Base-by-base conservation (phyloP, 192 early-diverging fungal genomes). In the Phycomyces blakesleeanus region DNA sequence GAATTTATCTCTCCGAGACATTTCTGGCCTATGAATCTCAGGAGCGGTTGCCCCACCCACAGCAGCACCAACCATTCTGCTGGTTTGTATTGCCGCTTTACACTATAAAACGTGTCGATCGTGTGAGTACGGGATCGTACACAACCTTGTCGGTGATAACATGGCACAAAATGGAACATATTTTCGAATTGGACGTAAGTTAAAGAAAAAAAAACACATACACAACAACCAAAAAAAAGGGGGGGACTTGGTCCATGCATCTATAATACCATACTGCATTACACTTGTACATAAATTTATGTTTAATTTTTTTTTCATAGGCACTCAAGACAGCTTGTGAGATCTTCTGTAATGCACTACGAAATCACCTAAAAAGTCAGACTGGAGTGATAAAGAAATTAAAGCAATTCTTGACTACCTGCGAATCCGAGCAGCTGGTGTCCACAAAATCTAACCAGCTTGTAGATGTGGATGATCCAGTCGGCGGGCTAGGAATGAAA, bases 81-180 rank as follows among this genome's bases (percentile, higher is more conserved):
- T 85, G 86, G 26, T 72, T 97, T 27, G 84, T 87, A 0, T 68
- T 98, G 9, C 97, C 94, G 14, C 87, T 96, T 50, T 95, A 85
- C 66, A 93, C 93, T 2, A 85, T 99, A 55, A 89, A 91, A 56
- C 83, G 93, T 8, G 95, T 99, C 11, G 97, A 99, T 73, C 81
- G 92, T 16, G 72, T 92, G 54, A 91, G 87, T 65, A 75, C 82
- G n/a, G 74, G 78, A 18, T 78, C 82, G 0, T 70, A 77, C 67
- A 83, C 90, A 51, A 81, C 87, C 21, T 81, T 99, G 40, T 81
- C 87, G 1, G 89, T 99, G 42, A 88, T 92, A 2, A 90, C 91
- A 14, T 93, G 94, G 87, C 96, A 99, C 71, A 85, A 93, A 71
- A 89, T 93, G 78, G 84, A 84, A 49, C 73, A 97, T n/a, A 76